phyloP scores from a whole-genome alignment of 176 grass and related monocot species.

The Dendrocalamus sinicus region DNA sequence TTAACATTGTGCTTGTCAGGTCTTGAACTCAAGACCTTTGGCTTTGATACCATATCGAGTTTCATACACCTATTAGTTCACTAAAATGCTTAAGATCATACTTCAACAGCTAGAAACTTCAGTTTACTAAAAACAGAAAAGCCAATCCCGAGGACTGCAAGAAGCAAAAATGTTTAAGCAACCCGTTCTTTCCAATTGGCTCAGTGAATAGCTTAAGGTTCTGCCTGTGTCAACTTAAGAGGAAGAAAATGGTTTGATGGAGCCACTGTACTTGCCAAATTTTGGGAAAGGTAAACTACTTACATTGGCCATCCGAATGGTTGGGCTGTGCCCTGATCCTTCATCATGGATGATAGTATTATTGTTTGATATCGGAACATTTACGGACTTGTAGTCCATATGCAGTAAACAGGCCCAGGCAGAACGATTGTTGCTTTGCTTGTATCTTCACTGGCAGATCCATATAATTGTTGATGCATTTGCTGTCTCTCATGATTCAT shows the following conservation, averaged over 20 bases:
- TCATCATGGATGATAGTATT: slow-evolving; percentile 4
- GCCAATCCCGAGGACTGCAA: too few species aligned
- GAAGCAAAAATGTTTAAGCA: too few species aligned
- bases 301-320: not conserved
- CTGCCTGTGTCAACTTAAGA: slow-evolving; percentile 1
- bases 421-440: not conserved
- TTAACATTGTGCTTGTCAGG: too few species aligned
- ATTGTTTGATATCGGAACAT: not conserved
- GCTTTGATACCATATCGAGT: too few species aligned
- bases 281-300: not conserved
- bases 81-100: too few species aligned
- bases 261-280: not conserved
- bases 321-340: not conserved
- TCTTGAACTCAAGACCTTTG: too few species aligned
- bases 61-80: too few species aligned
- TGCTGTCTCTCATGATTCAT: not conserved
- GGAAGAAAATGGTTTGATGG: not conserved
- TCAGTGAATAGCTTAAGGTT: not conserved
- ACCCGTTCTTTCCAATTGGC: not conserved
- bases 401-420: too few species aligned
- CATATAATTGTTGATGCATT: not conserved
- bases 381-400: too few species aligned
- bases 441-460: not conserved
- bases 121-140: too few species aligned
- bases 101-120: too few species aligned